phyloP scores from a whole-genome alignment of 257 asterid species.

The Nicotiana obtusifolia region DNA sequence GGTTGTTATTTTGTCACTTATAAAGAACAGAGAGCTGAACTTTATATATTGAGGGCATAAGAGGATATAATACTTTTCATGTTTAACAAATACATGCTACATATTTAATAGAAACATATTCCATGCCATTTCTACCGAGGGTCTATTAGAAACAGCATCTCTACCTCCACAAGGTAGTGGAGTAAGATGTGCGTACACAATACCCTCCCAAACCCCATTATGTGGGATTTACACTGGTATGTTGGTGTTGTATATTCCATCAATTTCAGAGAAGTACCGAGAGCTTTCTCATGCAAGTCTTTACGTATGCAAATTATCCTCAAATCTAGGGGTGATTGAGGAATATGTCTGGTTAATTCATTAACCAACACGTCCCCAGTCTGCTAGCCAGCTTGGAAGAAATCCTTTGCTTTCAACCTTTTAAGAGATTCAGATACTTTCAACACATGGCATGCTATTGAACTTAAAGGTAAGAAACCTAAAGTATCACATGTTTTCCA shows the following conservation, averaged over 20 bases:
- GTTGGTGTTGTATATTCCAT: neutral
- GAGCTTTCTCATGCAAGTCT: neutral
- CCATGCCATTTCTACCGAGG: neutral
- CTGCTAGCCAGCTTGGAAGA: neutral
- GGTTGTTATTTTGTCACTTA: neutral
- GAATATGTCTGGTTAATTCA: neutral
- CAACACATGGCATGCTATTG: neutral
- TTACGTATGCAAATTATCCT: neutral
- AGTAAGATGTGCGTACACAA: too few species aligned
- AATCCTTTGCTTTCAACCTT: neutral
- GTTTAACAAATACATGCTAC: neutral
- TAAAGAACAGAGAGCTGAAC: neutral
- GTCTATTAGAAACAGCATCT: too few species aligned
- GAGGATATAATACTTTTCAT: neutral
- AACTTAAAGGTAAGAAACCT: neutral
- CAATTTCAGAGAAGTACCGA: neutral
- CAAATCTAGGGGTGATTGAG: neutral
- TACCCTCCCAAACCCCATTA: too few species aligned
- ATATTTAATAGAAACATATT: neutral
- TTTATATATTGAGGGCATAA: neutral
- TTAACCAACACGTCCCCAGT: neutral
- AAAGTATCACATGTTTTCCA: neutral
- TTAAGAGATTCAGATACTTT: neutral
- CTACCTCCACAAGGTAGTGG: too few species aligned
- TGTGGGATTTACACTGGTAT: too few species aligned